A percentile compares a stretch with the other conserved stretches of the same genome.
phyloP scores from a whole-genome alignment of 352 stramenopile genomes.

The Salisapilia sapeloensis region DNA sequence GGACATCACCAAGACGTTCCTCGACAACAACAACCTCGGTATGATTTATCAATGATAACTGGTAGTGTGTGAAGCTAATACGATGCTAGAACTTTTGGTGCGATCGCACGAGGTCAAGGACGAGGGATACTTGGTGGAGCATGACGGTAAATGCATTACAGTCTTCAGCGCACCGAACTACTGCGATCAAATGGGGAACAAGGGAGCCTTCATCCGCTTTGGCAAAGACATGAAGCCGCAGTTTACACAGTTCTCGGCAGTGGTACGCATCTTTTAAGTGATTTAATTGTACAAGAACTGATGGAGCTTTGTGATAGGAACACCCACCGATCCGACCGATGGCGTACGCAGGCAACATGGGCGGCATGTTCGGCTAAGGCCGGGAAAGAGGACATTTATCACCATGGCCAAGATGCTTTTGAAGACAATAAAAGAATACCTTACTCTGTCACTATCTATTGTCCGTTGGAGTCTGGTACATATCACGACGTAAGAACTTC shows the following conservation, averaged over 20 bases:
- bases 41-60: conserved; percentile 4
- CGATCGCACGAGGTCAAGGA: conserved; percentile 99
- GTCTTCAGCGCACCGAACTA: conserved; percentile 99
- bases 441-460: no score
- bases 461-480: no score
- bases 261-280: conserved; percentile 26
- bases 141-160: conserved; percentile 98
- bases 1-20: conserved; percentile 94
- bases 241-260: conserved; percentile 92
- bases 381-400: no score
- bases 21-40: conserved; percentile 92
- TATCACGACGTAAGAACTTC: no score
- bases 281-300: conserved; percentile 1
- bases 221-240: conserved; percentile 87
- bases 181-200: conserved; percentile 99
- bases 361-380: conserved; percentile 80
- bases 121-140: conserved; percentile 98
- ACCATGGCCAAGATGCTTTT: no score
- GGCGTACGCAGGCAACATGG: conserved; percentile 84
- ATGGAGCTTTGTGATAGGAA: conserved; percentile 19
- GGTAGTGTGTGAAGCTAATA: conserved; percentile 2
- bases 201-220: conserved; percentile 98
- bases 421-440: no score
- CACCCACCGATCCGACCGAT: conserved; percentile 79
- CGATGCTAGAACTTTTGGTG: conserved; percentile 83